Conservation (phyloP, 2,329 filamentous ascomycete species). For the Tolypocladium endophyticum region DNA sequence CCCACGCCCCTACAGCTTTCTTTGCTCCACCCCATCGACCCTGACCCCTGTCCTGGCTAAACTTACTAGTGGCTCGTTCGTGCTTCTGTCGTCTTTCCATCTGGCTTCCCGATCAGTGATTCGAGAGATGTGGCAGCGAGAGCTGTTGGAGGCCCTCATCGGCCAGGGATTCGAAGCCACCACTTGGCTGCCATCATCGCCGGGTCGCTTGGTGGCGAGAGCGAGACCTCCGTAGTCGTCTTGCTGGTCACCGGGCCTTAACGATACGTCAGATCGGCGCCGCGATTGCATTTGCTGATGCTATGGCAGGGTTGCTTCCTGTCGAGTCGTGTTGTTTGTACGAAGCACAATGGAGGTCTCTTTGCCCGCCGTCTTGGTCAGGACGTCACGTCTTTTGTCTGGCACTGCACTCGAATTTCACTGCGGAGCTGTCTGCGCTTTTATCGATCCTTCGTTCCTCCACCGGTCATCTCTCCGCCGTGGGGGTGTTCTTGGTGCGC, state of each 20-base stretch:
- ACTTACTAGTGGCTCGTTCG: constrained; percentile 8
- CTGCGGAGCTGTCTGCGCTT: not conserved
- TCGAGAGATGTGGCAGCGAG: constrained; percentile 7
- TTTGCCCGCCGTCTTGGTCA: not conserved
- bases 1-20: not conserved
- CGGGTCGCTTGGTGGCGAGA: not conserved
- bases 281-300: constrained; percentile 4
- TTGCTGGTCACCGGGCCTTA: not conserved
- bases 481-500: not conserved
- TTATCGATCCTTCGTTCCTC: not conserved
- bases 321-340: not conserved
- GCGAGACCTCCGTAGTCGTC: not conserved
- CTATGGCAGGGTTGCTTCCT: not conserved
- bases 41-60: not conserved
- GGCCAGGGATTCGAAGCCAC: not conserved
- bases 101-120: constrained; percentile 12
- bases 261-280: constrained; percentile 7
- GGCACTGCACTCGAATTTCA: not conserved
- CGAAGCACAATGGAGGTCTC: not conserved
- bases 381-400: not conserved
- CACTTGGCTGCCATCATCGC: not conserved
- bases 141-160: not conserved
- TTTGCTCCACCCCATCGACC: not conserved
- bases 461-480: not conserved
- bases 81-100: constrained; percentile 20